Percentiles rank a stretch among this genome's conserved stretches.
These are phyloP conservation scores for Phoenix roebelenii DNA, from an alignment of 176 grass and related monocot genomes.

Conservation along the genomic window DNA sequence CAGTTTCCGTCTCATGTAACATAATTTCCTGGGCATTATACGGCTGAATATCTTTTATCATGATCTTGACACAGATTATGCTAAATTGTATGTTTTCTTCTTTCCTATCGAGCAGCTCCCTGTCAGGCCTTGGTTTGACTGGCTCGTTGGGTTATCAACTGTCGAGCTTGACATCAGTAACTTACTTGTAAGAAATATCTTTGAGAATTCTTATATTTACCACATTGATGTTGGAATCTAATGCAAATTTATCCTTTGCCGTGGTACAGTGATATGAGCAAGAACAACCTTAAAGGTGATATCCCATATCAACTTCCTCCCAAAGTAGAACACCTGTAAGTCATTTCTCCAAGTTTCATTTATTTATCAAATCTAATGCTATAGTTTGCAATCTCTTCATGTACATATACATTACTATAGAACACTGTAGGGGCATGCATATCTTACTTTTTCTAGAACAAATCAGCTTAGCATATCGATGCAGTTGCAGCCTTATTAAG, in stretches of 20 bases:
- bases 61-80: slow-evolving; percentile 1
- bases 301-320: slow-evolving; percentile 91
- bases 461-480: slow-evolving; percentile 13
- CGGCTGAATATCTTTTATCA: background rate
- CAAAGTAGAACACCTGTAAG: slow-evolving; percentile 71
- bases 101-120: slow-evolving; percentile 36
- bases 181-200: slow-evolving; percentile 85
- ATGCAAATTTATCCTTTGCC: slow-evolving; percentile 47
- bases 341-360: background rate
- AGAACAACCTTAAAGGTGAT: slow-evolving; percentile 80
- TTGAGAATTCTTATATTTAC: slow-evolving; percentile 9
- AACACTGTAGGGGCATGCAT: background rate
- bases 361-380: no score
- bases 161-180: slow-evolving; percentile 76
- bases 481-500: background rate
- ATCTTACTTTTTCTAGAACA: slow-evolving; percentile 6
- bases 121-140: slow-evolving; percentile 61
- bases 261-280: slow-evolving; percentile 90
- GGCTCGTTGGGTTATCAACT: slow-evolving; percentile 77
- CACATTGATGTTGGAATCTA: slow-evolving; percentile 49
- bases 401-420: no score
- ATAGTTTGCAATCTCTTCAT: no score
- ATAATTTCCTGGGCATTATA: background rate
- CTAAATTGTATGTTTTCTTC: slow-evolving; percentile 17
- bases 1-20: background rate